Evolutionary conservation across 139 green algal species (phyloP).

Genomic region (Chlorella sorokiniana): DNA sequence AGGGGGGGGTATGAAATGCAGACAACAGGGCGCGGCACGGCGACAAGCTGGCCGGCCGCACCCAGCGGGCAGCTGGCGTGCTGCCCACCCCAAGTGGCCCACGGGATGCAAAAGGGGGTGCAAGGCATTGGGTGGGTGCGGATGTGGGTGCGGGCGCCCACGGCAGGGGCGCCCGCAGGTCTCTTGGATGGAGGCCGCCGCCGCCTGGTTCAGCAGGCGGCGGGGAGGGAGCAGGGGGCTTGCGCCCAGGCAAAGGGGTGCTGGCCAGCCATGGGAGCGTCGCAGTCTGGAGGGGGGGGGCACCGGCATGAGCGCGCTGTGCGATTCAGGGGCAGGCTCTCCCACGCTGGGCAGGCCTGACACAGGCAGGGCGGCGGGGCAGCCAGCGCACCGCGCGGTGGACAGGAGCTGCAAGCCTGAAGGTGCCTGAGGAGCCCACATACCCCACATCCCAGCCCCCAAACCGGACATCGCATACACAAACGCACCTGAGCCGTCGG

Average conservation of each 20-base stretch:
- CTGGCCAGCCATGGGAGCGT: background rate
- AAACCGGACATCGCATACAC: background rate
- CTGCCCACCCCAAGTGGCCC: no score
- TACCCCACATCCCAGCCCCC: background rate
- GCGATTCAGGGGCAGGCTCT: background rate
- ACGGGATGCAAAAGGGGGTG: background rate
- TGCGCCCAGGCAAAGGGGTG: background rate
- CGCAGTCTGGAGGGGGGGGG: conserved; percentile 6
- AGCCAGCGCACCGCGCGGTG: background rate
- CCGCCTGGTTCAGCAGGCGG: background rate
- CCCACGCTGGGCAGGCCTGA: no score
- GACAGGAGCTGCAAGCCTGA: background rate
- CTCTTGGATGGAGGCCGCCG: background rate
- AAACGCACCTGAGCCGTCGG: conserved; percentile 12
- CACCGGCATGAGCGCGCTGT: background rate
- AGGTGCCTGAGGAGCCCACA: background rate
- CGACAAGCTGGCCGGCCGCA: no score
- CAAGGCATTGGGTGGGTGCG: background rate
- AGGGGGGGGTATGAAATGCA: background rate
- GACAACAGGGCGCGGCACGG: background rate
- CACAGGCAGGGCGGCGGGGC: background rate
- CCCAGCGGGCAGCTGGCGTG: background rate
- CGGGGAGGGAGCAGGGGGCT: background rate
- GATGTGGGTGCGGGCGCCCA: background rate
- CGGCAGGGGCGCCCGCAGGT: background rate